Evolutionary conservation across 352 stramenopile species (phyloP).

Genomic region (Phytopythium cucurbitacearum): DNA sequence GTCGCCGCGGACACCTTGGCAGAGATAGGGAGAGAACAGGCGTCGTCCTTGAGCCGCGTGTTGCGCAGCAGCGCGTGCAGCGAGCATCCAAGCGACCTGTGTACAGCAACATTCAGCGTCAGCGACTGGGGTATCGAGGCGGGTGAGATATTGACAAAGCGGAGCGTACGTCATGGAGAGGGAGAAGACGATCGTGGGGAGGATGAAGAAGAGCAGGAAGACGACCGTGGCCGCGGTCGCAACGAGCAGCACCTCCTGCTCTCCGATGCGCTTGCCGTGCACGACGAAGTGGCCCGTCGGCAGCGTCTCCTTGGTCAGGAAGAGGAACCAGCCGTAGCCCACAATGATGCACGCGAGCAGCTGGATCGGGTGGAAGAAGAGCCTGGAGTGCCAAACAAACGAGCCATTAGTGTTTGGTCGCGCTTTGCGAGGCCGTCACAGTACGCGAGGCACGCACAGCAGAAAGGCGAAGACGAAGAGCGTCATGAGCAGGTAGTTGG

Average conservation of each 20-base stretch:
- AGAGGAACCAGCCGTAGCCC: conserved; percentile 57
- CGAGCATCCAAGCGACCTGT: conserved; percentile 38
- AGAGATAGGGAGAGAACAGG: conserved; percentile 13
- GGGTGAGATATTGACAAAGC: neutral
- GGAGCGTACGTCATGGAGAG: conserved; percentile 52
- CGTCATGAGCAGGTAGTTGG: conserved; percentile 68
- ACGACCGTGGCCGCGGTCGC: conserved; percentile 65
- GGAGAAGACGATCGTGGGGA: conserved; percentile 64
- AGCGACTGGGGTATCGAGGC: neutral
- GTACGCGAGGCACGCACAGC: conserved; percentile 22
- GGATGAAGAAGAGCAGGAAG: conserved; percentile 72
- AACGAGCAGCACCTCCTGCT: conserved; percentile 61
- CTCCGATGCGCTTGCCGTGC: conserved; percentile 46
- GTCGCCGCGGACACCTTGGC: conserved; percentile 12
- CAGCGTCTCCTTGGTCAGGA: conserved; percentile 54
- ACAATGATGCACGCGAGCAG: conserved; percentile 58
- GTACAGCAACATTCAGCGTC: conserved; percentile 4
- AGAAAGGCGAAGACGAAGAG: conserved; percentile 58
- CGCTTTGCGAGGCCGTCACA: no score
- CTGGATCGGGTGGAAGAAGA: conserved; percentile 74
- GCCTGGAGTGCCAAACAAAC: conserved; percentile 14
- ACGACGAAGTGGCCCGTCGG: conserved; percentile 44
- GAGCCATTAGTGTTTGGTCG: no score
- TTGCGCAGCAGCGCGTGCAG: conserved; percentile 56
- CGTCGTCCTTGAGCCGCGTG: conserved; percentile 68